Evolutionary conservation across 768 basidiomycete species (phyloP), one percentile per base, ranked within the genome.

Genomic region (Tricholoma matsutake): DNA sequence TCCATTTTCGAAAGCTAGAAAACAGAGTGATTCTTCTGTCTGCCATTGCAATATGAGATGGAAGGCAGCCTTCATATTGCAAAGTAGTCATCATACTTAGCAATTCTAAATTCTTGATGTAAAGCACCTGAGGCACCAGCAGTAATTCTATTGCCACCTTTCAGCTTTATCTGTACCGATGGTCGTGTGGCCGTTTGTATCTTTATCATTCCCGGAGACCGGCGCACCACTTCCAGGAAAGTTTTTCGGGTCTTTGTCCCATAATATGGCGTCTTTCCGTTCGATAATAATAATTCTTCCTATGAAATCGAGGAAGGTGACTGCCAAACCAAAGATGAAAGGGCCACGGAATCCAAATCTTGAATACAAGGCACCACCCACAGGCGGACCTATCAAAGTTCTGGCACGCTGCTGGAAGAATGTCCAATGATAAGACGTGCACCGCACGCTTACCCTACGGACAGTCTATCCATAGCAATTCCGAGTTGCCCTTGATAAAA

Each of bases 311-410:
- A 84, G 51, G 14, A 76, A 34, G 0, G 83, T 75, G 41, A 78
- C 74, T 11, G 74, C 69, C 34, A 85, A 76, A 1, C 81, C 77
- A 51, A 84, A 83, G 25, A 87, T 72, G 57, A 87, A 85, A 1
- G 87, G 87, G 4, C 78, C 86, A 16, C 82, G 81, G 67, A 80
- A 87, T 6, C 87, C 86, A 66, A 83, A 86, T 11, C 74, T 78
- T 18, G 68, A 64, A 65, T 82, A 88, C 29, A 88, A 66, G 2
- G 73, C 68, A 22, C 87, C 86, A 29, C 86, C 86, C 2, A 81
- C 75, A 0, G 87, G 85, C 2, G 85, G 83, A 10, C 84, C 86
- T 28, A 83, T 73, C 13, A 85, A 67, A n/a, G 81, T 69, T 34
- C 85, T 86, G 29, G 32, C 51, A 8, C 51, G 25, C 32, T 39